A percentile compares a stretch with the other conserved stretches of the same genome.
phyloP scores from a whole-genome alignment of 2,329 filamentous ascomycete species.

The Neopestalotiopsis clavispora region DNA sequence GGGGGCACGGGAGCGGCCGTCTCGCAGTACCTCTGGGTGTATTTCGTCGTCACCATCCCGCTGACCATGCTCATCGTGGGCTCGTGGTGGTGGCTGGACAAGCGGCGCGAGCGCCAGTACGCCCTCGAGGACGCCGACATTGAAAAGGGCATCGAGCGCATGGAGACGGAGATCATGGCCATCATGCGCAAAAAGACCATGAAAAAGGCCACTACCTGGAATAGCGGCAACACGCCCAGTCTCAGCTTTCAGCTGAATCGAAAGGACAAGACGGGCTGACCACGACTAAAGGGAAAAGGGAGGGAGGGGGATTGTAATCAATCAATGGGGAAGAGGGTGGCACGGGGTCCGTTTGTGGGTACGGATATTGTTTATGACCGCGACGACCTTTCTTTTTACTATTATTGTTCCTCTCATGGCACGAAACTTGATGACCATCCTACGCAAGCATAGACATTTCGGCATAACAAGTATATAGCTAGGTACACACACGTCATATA shows the following conservation, averaged over 20 bases:
- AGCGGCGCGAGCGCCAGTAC: conserved; percentile 53
- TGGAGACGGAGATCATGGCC: conserved; percentile 63
- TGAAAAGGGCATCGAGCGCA: conserved; percentile 58
- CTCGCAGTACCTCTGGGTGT: conserved; percentile 63
- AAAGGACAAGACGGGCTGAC: conserved; percentile 20
- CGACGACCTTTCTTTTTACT: neutral
- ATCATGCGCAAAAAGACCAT: conserved; percentile 61
- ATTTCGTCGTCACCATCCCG: conserved; percentile 65
- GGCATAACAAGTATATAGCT: neutral
- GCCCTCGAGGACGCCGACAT: conserved; percentile 55
- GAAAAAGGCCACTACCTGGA: conserved; percentile 61
- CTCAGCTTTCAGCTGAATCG: conserved; percentile 10
- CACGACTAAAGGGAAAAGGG: neutral
- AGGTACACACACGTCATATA: neutral
- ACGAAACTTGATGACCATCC: neutral
- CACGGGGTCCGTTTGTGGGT: neutral
- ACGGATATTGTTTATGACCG: neutral
- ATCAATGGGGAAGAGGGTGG: neutral
- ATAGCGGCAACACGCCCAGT: conserved; percentile 33
- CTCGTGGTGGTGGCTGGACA: conserved; percentile 60
- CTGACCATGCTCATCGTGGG: conserved; percentile 59
- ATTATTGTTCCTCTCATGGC: neutral
- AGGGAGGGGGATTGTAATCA: neutral
- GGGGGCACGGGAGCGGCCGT: conserved; percentile 48
- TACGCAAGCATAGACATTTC: neutral